phyloP scores from a whole-genome alignment of 139 green algal genomes.

The Monoraphidium neglectum region DNA sequence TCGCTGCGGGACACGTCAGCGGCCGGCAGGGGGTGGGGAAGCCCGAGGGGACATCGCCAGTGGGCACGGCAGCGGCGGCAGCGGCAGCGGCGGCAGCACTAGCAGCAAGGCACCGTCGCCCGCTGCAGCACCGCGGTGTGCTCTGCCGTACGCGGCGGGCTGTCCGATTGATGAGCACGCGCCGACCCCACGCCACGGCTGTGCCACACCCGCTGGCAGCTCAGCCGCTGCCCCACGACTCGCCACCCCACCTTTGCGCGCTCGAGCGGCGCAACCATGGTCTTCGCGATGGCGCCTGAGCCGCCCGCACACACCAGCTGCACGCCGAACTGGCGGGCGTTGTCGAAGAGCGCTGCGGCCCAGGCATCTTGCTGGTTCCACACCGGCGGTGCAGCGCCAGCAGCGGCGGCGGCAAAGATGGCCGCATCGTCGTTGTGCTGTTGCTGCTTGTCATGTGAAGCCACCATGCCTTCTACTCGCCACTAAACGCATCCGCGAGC shows the following conservation, averaged over 20 bases:
- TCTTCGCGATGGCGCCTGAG: constrained; percentile 58
- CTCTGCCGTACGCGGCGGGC: no score
- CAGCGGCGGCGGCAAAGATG: no score
- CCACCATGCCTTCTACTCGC: no score
- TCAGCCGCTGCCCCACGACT: no score
- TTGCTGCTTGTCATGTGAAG: neutral
- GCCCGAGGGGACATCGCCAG: no score
- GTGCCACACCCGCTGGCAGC: no score
- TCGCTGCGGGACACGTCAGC: neutral
- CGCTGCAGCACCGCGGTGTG: neutral
- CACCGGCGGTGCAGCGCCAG: no score
- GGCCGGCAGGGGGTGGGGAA: neutral
- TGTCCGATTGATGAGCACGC: no score
- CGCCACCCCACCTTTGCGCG: constrained; percentile 56
- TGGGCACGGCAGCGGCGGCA: neutral
- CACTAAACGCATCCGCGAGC: no score
- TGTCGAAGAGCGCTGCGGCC: constrained; percentile 37
- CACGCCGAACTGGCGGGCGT: constrained; percentile 44
- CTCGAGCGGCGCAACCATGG: constrained; percentile 64
- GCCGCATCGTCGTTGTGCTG: neutral
- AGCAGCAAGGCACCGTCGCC: neutral
- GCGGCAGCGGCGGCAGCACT: no score
- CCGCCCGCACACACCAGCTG: constrained; percentile 59
- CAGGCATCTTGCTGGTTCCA: constrained; percentile 36
- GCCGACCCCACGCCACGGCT: no score